Evolutionary conservation across 2,329 filamentous ascomycete genomes (phyloP).

Genomic region (Calonectria pauciramosa): DNA sequence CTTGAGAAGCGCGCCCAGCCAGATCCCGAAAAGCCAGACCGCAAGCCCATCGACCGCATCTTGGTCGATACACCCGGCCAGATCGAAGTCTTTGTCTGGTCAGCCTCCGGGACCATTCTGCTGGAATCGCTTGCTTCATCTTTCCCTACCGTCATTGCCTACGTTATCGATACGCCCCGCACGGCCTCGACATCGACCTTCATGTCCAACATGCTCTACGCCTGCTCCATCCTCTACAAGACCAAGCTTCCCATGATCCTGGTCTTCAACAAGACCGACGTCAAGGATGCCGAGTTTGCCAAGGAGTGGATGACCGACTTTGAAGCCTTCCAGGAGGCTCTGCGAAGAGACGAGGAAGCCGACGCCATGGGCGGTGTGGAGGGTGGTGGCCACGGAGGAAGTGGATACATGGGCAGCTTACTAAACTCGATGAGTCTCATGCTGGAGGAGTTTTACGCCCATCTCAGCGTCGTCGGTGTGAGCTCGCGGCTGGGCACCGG

Average conservation of each 20-base stretch:
- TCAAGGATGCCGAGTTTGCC: conserved; percentile 90
- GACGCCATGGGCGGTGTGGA: conserved; percentile 83
- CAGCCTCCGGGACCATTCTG: conserved; percentile 92
- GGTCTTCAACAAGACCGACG: conserved; percentile 99
- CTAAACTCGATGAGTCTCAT: conserved; percentile 98
- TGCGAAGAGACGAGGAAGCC: conserved; percentile 82
- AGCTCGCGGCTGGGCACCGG: conserved; percentile 94
- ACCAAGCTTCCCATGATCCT: conserved; percentile 98
- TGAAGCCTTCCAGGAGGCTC: conserved; percentile 90
- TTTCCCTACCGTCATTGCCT: conserved; percentile 97
- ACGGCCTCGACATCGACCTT: conserved; percentile 95
- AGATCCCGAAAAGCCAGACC: conserved; percentile 70
- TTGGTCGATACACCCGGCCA: conserved; percentile 96
- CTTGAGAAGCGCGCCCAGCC: conserved; percentile 88
- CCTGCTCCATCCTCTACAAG: conserved; percentile 98
- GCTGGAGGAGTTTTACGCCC: conserved; percentile 96
- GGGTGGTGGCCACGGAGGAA: conserved; percentile 77
- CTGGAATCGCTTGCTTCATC: conserved; percentile 92
- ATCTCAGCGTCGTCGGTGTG: conserved; percentile 92
- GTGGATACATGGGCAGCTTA: conserved; percentile 95
- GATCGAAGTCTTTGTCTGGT: conserved; percentile 99
- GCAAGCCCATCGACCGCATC: conserved; percentile 82
- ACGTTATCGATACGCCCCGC: conserved; percentile 96
- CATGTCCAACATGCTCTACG: conserved; percentile 99
- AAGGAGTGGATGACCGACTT: conserved; percentile 99